These are phyloP conservation scores for Verticillium klebahnii DNA, from an alignment of 2,329 filamentous ascomycete genomes.

Conservation along the genomic window DNA sequence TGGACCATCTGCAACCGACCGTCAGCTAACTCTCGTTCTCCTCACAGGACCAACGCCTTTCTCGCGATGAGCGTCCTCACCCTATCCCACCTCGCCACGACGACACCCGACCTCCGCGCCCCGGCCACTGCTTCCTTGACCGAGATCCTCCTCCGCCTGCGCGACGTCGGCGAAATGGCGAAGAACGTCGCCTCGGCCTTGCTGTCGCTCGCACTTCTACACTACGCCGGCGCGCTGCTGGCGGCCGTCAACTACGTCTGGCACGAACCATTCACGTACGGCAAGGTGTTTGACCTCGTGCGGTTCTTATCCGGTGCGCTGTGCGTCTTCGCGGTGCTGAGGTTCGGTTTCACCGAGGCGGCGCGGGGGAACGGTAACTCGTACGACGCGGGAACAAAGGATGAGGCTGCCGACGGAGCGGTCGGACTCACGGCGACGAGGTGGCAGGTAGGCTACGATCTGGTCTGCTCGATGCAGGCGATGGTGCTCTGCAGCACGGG, in stretches of 20 bases:
- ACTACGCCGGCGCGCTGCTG: background rate
- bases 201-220: background rate
- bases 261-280: background rate
- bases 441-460: background rate
- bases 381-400: background rate
- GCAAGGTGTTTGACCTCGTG: background rate
- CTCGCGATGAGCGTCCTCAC: background rate
- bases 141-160: background rate
- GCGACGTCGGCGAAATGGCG: background rate
- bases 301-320: background rate
- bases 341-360: background rate
- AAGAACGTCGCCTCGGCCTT: background rate
- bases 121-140: background rate
- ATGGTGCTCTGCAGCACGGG: background rate
- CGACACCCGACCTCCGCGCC: background rate
- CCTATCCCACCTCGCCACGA: background rate
- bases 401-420: background rate
- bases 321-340: background rate
- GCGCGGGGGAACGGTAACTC: background rate
- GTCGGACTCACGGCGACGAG: background rate
- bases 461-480: background rate
- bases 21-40: background rate
- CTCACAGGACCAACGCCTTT: background rate
- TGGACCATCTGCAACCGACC: background rate
- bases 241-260: background rate